phyloP scores from a whole-genome alignment of 805 yeast species.

The Clavispora vitiphila region DNA sequence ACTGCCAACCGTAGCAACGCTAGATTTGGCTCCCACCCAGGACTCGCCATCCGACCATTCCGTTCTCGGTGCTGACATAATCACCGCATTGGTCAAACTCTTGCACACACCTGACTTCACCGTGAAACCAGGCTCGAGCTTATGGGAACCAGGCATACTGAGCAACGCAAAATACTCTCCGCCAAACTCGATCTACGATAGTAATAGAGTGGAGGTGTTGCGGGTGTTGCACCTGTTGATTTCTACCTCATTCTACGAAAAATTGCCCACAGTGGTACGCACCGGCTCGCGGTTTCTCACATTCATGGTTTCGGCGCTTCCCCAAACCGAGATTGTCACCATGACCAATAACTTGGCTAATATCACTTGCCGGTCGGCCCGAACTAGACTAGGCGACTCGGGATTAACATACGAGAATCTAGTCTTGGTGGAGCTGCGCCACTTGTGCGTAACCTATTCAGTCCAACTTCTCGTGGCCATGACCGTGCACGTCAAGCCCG shows the following conservation, averaged over 20 bases:
- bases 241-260: constrained; percentile 55
- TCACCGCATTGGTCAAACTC: constrained; percentile 33
- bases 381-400: constrained; percentile 34
- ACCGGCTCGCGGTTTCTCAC: constrained; percentile 61
- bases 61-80: constrained; percentile 8
- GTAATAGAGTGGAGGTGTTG: constrained; percentile 64
- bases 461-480: constrained; percentile 59
- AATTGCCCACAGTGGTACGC: constrained; percentile 36
- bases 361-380: constrained; percentile 48
- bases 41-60: not conserved
- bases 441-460: constrained; percentile 47
- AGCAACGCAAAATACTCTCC: constrained; percentile 24
- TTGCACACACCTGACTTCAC: constrained; percentile 58
- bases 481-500: constrained; percentile 56
- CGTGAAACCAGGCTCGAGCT: constrained; percentile 15
- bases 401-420: constrained; percentile 34
- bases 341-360: constrained; percentile 70
- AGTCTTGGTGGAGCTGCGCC: constrained; percentile 38
- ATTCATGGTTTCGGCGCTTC: constrained; percentile 45
- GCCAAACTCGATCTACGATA: constrained; percentile 39
- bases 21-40: not conserved
- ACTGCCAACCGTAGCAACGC: not conserved
- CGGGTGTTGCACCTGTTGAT: constrained; percentile 55
- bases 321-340: constrained; percentile 43
- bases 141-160: constrained; percentile 84